Evolutionary conservation across 306 rosid genomes (phyloP), one percentile per base, ranked within the genome.

Genomic region (Sindora glabra): DNA sequence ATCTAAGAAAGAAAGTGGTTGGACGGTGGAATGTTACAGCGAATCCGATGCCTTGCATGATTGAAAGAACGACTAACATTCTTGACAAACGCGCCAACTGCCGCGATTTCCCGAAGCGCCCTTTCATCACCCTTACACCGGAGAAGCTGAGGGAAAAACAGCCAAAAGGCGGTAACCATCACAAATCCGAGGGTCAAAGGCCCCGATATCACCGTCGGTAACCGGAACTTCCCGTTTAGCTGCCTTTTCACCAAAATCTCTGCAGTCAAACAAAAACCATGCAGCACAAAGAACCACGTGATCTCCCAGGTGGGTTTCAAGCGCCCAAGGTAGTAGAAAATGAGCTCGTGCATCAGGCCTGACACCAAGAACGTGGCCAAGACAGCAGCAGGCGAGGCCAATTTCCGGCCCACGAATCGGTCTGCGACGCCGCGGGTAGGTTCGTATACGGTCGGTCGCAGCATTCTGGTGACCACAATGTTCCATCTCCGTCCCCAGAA

Each of bases 401-500:
- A 18, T 6, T 65, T 44, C 1, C 37, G 53, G 21, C 79, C 72
- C 8, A 76, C 5, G 5, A 42, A 1, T 6, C 17, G 3, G 0
- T 25, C 8, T 17, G 49, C 38, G 23, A 14, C 4, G 2, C 15
- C 4, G 12, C 51, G 57, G 26, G 49, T 16, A 0, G 84, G 87
- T 13, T 68, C 64, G 57, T 78, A 82, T 6, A 82, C 77, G 0
- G 79, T 27, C 2, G 60, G 51, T 4, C 75, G 71, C 14, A 83
- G 81, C 44, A 68, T 74, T 0, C 54, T 56, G 4, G 70, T 36
- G n/a, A 56, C 77, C 67, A 74, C 44, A 15, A 79, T 41, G 45
- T 79, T 83, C 89, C 89, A 83, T 38, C 89, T 53, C 21, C 73
- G 66, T 3, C 81, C 81, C 86, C 89, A 79, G 8, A 79, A 83